These are phyloP conservation scores for Botrytis pseudocinerea DNA, from an alignment of 2,329 filamentous ascomycete genomes.

Conservation along the genomic window DNA sequence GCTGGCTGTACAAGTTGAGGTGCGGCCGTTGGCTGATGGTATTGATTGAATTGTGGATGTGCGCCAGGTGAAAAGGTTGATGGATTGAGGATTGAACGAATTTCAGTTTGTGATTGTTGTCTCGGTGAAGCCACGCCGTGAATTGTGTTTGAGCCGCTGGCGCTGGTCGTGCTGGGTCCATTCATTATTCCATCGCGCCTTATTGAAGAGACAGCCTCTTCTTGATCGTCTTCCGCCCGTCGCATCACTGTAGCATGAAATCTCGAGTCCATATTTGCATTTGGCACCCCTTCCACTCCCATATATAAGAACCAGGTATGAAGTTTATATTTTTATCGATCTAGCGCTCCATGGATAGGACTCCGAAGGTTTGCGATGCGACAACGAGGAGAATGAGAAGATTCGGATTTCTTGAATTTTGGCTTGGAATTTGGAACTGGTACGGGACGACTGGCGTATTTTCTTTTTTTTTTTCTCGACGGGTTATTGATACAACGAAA, in stretches of 20 bases:
- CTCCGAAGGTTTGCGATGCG: slow-evolving; percentile 18
- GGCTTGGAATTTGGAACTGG: not conserved
- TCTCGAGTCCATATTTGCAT: slow-evolving; percentile 34
- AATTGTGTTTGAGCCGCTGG: slow-evolving; percentile 12
- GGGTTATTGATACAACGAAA: slow-evolving; percentile 21
- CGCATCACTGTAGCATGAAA: slow-evolving; percentile 41
- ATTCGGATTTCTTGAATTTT: slow-evolving; percentile 1
- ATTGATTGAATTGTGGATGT: slow-evolving; percentile 39
- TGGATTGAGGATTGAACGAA: slow-evolving; percentile 20
- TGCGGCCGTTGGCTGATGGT: slow-evolving; percentile 35
- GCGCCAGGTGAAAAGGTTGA: slow-evolving; percentile 29
- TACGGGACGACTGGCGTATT: slow-evolving; percentile 1
- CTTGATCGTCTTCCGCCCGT: slow-evolving; percentile 33
- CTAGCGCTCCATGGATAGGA: slow-evolving; percentile 35
- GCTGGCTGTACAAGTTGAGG: slow-evolving; percentile 32
- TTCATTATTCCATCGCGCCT: slow-evolving; percentile 27
- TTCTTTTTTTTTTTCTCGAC: slow-evolving; percentile 24
- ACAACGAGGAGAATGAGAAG: not conserved
- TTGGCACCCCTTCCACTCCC: slow-evolving; percentile 28
- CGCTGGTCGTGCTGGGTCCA: slow-evolving; percentile 19
- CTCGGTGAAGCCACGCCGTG: slow-evolving; percentile 15
- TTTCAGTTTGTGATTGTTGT: slow-evolving; percentile 21
- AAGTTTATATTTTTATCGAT: slow-evolving; percentile 19
- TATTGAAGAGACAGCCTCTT: slow-evolving; percentile 3
- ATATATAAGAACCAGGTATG: slow-evolving; percentile 20